A percentile compares a stretch with the other conserved stretches of the same genome.
These are phyloP conservation scores for Lepidium aucheri DNA, from an alignment of 345 rosid genomes.

Conservation along the genomic window DNA sequence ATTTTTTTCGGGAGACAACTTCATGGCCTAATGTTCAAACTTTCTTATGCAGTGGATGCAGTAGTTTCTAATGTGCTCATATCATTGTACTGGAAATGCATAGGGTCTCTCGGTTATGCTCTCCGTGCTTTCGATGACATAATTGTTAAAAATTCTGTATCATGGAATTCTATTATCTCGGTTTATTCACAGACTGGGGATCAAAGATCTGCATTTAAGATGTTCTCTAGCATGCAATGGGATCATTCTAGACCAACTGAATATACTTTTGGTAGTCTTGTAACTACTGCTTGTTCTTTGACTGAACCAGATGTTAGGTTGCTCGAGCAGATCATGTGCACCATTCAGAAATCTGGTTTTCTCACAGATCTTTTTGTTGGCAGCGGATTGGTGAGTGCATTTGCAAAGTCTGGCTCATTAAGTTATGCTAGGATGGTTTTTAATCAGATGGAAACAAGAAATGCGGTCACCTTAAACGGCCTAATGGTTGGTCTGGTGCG, in stretches of 20 bases:
- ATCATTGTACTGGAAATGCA: conserved; percentile 63
- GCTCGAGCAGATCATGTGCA: conserved; percentile 66
- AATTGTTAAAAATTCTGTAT: conserved; percentile 41
- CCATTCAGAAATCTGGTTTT: conserved; percentile 56
- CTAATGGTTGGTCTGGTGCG: conserved; percentile 78
- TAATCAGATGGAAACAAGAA: conserved; percentile 52
- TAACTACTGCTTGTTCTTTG: conserved; percentile 56
- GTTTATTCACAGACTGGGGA: conserved; percentile 58
- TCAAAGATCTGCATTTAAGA: conserved; percentile 42
- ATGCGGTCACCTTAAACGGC: conserved; percentile 72
- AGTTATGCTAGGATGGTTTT: conserved; percentile 53
- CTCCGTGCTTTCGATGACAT: conserved; percentile 54
- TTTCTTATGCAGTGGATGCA: conserved; percentile 41
- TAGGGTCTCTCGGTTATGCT: conserved; percentile 37
- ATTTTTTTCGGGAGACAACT: conserved; percentile 56
- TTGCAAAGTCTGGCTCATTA: conserved; percentile 56
- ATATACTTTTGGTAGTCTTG: conserved; percentile 79
- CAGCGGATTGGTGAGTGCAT: conserved; percentile 73
- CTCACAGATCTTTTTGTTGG: conserved; percentile 74
- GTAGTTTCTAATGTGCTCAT: conserved; percentile 61
- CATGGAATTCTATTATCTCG: conserved; percentile 76
- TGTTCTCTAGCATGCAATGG: conserved; percentile 57
- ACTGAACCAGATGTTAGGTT: conserved; percentile 39
- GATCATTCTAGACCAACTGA: conserved; percentile 58
- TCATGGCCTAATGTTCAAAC: conserved; percentile 60